Base-by-base conservation (phyloP, 2,329 filamentous ascomycete genomes). In the Daldinia eschscholtzii region DNA sequence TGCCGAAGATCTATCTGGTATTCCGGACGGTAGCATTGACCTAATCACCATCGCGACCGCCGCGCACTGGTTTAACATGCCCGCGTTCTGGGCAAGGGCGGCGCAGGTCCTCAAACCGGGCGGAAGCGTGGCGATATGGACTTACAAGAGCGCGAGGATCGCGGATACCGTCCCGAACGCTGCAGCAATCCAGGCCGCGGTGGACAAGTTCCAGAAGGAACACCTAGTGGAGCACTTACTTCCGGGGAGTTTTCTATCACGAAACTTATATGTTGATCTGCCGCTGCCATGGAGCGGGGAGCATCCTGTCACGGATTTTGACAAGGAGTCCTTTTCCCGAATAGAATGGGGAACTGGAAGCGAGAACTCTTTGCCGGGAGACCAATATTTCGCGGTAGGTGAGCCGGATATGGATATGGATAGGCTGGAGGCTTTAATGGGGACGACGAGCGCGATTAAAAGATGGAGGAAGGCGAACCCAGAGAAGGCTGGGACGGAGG, bases 1-100 rank as follows among this genome's bases (percentile, higher is more conserved):
- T 15, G 62, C 62, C 37, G 62, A 65, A 48, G 44, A 59, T 13
- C 62, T 65, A 10, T 50, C 62, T 4, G 56, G 39, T 37, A 48
- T 65, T 26, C 48, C 62, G 6, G 48, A 65, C 15, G 41, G 35
- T 6, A 56, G 62, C 23, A 52, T 65, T 9, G 62, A 65, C 26
- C 53, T 65, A 6, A 46, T 65, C 33, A 65, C 62, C 18, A 48
- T 48, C 9, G 62, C 62, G 7, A 65, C 62, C 10, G 62, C 62
- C 1, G 62, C 62, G 1, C 62, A 65, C 28, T 65, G 62, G 62
- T 65, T 65, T 30, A 39, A 65, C 10, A 59, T 65, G 62, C 26
- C 48, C n/a, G 39, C 48, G 6, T 65, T 65, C 30, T 65, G 62
- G 62, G 56, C 57, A n/a, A 57, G 62, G 5, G 62, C 62, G n/a